These are phyloP conservation scores for Talaromyces funiculosus DNA, from an alignment of 2,329 filamentous ascomycete species.

Conservation along the genomic window DNA sequence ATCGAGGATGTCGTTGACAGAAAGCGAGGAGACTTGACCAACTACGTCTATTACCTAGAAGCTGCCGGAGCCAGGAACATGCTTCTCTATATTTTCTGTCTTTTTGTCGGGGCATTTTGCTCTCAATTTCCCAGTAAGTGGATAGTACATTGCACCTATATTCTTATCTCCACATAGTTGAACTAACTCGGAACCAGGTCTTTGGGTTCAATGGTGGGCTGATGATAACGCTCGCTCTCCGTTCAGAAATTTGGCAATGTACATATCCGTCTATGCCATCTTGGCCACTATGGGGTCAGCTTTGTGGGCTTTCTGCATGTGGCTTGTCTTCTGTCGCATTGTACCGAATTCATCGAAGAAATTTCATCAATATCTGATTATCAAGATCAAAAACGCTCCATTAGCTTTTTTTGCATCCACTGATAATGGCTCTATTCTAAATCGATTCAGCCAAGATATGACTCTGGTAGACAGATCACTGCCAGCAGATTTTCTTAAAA, in stretches of 20 bases:
- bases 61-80: slow-evolving; percentile 32
- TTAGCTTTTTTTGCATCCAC: slow-evolving; percentile 39
- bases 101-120: slow-evolving; percentile 33
- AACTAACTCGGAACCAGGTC: background rate
- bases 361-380: slow-evolving; percentile 42
- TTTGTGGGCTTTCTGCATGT: slow-evolving; percentile 9
- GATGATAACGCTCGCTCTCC: slow-evolving; percentile 3
- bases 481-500: slow-evolving; percentile 1
- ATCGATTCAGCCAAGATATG: slow-evolving; percentile 41
- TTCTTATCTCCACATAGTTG: background rate
- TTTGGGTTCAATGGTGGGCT: slow-evolving; percentile 13
- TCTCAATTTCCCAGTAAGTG: slow-evolving; percentile 36
- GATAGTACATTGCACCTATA: background rate
- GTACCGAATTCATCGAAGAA: slow-evolving; percentile 2
- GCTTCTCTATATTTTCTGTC: slow-evolving; percentile 31
- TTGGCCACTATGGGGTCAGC: background rate
- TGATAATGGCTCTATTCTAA: slow-evolving; percentile 36
- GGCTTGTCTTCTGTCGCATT: slow-evolving; percentile 9
- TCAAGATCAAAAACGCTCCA: slow-evolving; percentile 44
- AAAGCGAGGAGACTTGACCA: background rate
- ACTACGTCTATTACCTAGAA: slow-evolving; percentile 17
- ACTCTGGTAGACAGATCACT: slow-evolving; percentile 40
- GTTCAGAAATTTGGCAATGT: background rate
- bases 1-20: background rate
- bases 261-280: slow-evolving; percentile 1